These are phyloP conservation scores for Yamadazyma songkhlaensis DNA, from an alignment of 1,139 yeast genomes.

Conservation along the genomic window DNA sequence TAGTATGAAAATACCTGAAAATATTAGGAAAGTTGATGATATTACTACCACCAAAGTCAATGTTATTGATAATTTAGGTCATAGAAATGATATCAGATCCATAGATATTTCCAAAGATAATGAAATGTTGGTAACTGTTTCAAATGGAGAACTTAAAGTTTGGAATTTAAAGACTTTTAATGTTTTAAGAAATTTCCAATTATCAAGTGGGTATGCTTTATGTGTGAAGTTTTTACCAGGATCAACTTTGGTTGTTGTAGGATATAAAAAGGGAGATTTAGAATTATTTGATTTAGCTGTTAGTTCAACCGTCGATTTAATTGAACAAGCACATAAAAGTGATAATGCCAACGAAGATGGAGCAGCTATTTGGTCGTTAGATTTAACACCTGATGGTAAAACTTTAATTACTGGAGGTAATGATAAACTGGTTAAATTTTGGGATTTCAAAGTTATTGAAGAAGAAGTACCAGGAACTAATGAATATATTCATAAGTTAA, in stretches of 20 bases:
- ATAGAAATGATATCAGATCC: slow-evolving; percentile 84
- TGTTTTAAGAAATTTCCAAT: slow-evolving; percentile 73
- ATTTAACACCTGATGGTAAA: slow-evolving; percentile 82
- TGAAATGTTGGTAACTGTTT: slow-evolving; percentile 80
- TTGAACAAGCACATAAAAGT: slow-evolving; percentile 65
- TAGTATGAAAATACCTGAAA: slow-evolving; percentile 48
- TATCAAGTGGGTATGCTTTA: slow-evolving; percentile 82
- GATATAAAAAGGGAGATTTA: slow-evolving; percentile 83
- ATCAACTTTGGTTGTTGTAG: slow-evolving; percentile 82
- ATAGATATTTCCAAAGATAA: slow-evolving; percentile 85
- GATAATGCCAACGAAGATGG: slow-evolving; percentile 31
- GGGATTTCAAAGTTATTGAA: slow-evolving; percentile 73
- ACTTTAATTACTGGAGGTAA: slow-evolving; percentile 90
- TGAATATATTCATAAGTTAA: slow-evolving; percentile 51
- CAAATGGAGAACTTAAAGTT: slow-evolving; percentile 83
- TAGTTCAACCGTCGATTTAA: slow-evolving; percentile 66
- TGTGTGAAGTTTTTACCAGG: slow-evolving; percentile 87
- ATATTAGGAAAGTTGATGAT: slow-evolving; percentile 44
- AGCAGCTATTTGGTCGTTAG: slow-evolving; percentile 90
- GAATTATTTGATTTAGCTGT: slow-evolving; percentile 86
- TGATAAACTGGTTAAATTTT: slow-evolving; percentile 83
- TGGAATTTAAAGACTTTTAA: slow-evolving; percentile 78
- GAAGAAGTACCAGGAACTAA: slow-evolving; percentile 71
- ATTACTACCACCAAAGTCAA: slow-evolving; percentile 39
- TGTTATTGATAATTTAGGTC: slow-evolving; percentile 76